Base-by-base conservation (phyloP, 495 filamentous ascomycete species). In the Bathelium albidoporum region DNA sequence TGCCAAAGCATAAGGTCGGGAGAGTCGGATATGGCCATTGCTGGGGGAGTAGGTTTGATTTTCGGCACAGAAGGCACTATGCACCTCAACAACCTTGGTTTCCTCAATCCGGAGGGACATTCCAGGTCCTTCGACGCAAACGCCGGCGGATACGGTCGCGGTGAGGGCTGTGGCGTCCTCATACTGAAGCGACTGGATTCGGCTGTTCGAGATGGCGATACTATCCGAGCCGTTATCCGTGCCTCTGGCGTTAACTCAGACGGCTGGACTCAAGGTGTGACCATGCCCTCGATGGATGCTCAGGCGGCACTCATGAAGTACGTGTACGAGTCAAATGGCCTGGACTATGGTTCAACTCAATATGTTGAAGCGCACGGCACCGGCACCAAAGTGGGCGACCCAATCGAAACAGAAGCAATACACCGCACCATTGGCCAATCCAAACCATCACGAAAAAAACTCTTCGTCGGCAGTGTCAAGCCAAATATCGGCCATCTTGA, bases 401-500 rank as follows among this genome's bases (percentile, higher is more conserved):
- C 62, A 2, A 26, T 34, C 12, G 32, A 61, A 24, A 58, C 62
- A 2, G 60, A n/a, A 4, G 58, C n/a, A 29, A 39, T 32, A 5
- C 32, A 26, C 11, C 32, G n/a, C 32, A 28, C 59, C 18, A 34
- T 60, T n/a, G 24, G 20, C 32, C 22, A 31, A 18, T 36, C 45
- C n/a, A n/a, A n/a, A n/a, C n/a, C n/a, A n/a, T n/a, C 24, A 58
- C 20, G 22, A n/a, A 26, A 49, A 22, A 62, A 12, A 52, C 41
- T 62, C 10, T n/a, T 28, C 10, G 41, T 62, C 2, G 60, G 60
- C 9, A 22, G 11, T 18, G 41, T 62, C 11, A 62, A 62, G 28
- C 3, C 60, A 39, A 49, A 49, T 29, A 39, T 29, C 10, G 58
- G 60, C 10, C 85, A 87, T 68, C 65, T 80, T 2, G 85, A 87